Evolutionary conservation across 2,329 filamentous ascomycete genomes (phyloP), one percentile per base, ranked within the genome.

Genomic region (Penicillium digitatum): DNA sequence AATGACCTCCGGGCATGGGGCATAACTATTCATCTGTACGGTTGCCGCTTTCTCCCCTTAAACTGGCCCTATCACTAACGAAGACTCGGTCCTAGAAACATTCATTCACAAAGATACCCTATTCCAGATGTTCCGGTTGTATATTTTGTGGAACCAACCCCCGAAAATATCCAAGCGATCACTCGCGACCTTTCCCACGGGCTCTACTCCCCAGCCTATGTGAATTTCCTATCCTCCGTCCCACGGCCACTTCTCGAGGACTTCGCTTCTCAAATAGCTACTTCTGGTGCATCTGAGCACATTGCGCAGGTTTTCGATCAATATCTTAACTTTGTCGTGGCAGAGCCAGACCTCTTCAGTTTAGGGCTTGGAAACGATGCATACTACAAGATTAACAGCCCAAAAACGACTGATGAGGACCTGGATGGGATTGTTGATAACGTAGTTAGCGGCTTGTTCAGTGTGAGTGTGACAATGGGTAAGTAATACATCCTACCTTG

Each of bases 381-480:
- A 9, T 99, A 99, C 72, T 95, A 90, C 85, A 90, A 89, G n/a
- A 79, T 99, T 69, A 97, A 97, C 76, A 97, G 92, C 73, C 89
- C 88, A 16, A 87, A 89, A 69, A 95, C 91, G 3, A 89, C 87
- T 62, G 94, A 97, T 65, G 89, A 94, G 56, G 89, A 94, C 69
- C 82, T 99, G 52, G 94, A 97, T 68, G 80, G 82, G 49, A 86
- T 94, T 35, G 84, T 99, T 31, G 93, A 99, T 72, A 86, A 87
- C 63, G 93, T 97, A 60, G 94, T 99, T 48, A 95, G 89, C 66
- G 94, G 94, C 0, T 78, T 99, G n/a, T 99, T 97, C 76, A 96
- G 92, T 60, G 94, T 99, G 46, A 87, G 94, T 56, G 94, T 95
- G n/a, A 99, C 94, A 5, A 96, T 96, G 90, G 93, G 91, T 87